phyloP scores from a whole-genome alignment of 148 eudicot species.

The Rhododendron henanense region DNA sequence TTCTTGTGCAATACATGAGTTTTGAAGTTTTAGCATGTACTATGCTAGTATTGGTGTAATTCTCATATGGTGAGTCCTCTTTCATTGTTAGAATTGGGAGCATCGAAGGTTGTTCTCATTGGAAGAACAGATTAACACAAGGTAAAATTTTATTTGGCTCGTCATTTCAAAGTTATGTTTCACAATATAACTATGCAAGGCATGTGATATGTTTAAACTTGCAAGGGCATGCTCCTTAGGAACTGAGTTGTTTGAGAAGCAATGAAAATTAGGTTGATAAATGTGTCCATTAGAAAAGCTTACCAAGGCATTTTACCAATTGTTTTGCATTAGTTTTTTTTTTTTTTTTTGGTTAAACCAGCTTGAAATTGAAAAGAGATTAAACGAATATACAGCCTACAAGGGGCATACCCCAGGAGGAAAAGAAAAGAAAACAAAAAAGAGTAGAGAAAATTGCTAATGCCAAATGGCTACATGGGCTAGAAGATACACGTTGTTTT shows the following conservation, averaged over 20 bases:
- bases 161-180: background rate
- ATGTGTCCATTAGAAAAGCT: background rate
- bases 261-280: background rate
- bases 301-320: background rate
- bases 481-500: too few species aligned
- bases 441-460: too few species aligned
- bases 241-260: background rate
- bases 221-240: background rate
- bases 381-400: too few species aligned
- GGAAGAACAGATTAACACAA: conserved; percentile 81
- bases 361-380: too few species aligned
- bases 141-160: conserved; percentile 32
- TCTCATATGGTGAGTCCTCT: conserved; percentile 9
- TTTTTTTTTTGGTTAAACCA: too few species aligned
- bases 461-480: too few species aligned
- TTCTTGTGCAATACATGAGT: background rate
- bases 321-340: background rate
- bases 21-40: background rate
- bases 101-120: conserved; percentile 68
- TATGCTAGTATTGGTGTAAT: background rate
- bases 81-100: conserved; percentile 61
- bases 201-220: background rate
- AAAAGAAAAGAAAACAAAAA: too few species aligned
- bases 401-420: too few species aligned
- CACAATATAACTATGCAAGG: too few species aligned